Conservation (phyloP, 2,329 filamentous ascomycete species). For the Diplodia intermedia region DNA sequence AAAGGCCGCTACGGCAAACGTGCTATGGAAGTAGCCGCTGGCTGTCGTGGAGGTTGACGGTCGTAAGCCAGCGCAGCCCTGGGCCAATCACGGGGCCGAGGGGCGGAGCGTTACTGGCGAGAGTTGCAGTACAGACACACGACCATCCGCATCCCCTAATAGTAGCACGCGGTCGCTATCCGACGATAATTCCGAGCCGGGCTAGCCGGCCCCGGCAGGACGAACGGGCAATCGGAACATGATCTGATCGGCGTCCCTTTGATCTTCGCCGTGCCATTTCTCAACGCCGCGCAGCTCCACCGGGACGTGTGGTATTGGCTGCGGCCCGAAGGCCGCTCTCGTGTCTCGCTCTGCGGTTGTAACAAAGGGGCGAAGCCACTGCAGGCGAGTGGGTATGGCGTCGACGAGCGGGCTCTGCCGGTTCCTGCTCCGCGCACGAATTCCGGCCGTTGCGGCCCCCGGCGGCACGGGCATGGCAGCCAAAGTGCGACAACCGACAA, state of each 20-base stretch:
- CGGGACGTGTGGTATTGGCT: slow-evolving; percentile 13
- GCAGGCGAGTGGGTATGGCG: slow-evolving; percentile 24
- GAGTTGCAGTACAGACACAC: slow-evolving; percentile 4
- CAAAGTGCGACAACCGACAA: neutral
- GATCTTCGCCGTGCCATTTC: slow-evolving; percentile 24
- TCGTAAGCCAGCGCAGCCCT: neutral
- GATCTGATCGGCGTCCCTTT: slow-evolving; percentile 29
- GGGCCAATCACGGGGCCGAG: neutral
- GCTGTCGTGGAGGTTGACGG: neutral
- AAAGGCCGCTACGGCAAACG: slow-evolving; percentile 21
- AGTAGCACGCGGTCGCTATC: slow-evolving; percentile 6
- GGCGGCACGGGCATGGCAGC: slow-evolving; percentile 21
- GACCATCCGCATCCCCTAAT: slow-evolving; percentile 5
- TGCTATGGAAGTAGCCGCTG: slow-evolving; percentile 26
- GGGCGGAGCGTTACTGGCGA: neutral
- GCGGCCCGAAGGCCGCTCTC: slow-evolving; percentile 23
- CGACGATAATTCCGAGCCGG: slow-evolving; percentile 29
- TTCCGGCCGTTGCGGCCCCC: slow-evolving; percentile 5
- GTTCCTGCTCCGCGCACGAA: slow-evolving; percentile 5
- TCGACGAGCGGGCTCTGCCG: slow-evolving; percentile 15
- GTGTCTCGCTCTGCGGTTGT: slow-evolving; percentile 11
- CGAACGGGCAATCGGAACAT: slow-evolving; percentile 28
- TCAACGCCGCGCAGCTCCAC: slow-evolving; percentile 7
- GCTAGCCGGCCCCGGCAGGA: slow-evolving; percentile 20
- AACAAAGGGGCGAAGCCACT: slow-evolving; percentile 22